Base-by-base conservation (phyloP, 306 rosid species). In the Cotoneaster glaucophyllus region DNA sequence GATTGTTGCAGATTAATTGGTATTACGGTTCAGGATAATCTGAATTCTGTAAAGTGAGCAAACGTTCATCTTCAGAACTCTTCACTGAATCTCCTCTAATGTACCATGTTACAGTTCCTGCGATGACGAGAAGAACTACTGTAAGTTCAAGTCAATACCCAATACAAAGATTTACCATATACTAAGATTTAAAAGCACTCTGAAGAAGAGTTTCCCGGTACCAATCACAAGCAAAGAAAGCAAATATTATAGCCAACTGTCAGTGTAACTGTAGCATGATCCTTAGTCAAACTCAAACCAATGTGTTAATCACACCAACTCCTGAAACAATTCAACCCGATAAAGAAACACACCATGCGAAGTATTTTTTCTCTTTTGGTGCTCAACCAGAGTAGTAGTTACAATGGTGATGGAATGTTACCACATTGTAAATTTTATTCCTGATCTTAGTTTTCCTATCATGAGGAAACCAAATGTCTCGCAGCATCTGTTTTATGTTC, bases 21-120 rank as follows among this genome's bases (percentile, higher is more conserved):
- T 39, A 34, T 44, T 86, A 90, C 24, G 78, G 84, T 59, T 84
- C 84, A 54, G 77, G 77, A 76, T 78, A 85, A 74, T 89, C 91
- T 15, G 93, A 85, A 73, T 84, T 81, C 64, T 59, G 79, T 67
- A 92, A 81, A 44, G 92, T 64, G 73, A 90, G 86, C 79, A 89
- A 63, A 79, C 77, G 91, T 87, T 92, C 97, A 73, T 91, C 90
- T 79, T 90, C 97, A 67, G 85, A 66, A 53, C 81, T 82, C 84
- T 89, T 95, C 85, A 74, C 19, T 4, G 88, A 84, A 83, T 92
- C 96, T 71, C 87, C 95, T 8, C 54, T 61, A 22, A 85, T 71
- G 69, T 86, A 92, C 93, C 93, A 90, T 41, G 88, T 84, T 29
- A 88, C 80, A 70, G 83, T 21, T 74, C 86, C 98, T 94, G 93